Conservation (phyloP, 371 early-diverging fungal species). For the Mucor sp. region DNA sequence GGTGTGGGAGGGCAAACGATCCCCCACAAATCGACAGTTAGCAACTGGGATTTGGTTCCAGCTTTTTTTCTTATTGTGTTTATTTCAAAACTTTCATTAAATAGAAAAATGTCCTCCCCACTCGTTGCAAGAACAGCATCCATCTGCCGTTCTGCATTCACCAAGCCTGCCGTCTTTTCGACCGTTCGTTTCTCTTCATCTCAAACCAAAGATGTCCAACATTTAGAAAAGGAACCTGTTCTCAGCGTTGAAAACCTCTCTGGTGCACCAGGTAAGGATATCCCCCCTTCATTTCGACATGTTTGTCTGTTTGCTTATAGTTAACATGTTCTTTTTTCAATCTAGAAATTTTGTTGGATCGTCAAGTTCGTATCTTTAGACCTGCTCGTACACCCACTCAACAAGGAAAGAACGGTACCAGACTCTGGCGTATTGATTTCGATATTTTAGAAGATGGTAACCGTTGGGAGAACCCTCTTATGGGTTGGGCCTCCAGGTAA, state of each 20-base stretch:
- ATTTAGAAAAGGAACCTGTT: conserved; percentile 25
- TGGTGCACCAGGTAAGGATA: conserved; percentile 49
- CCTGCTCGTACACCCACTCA: conserved; percentile 89
- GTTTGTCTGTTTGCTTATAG: too few species aligned
- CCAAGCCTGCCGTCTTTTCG: conserved; percentile 25
- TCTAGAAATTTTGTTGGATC: conserved; percentile 56
- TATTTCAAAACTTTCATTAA: conserved; percentile 1
- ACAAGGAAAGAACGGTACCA: conserved; percentile 76
- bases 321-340: neutral
- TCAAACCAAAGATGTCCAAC: conserved; percentile 33
- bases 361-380: conserved; percentile 85
- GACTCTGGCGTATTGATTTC: conserved; percentile 87
- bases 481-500: conserved; percentile 94
- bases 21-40: neutral
- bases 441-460: conserved; percentile 76
- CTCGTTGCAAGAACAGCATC: conserved; percentile 31
- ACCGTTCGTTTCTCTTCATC: conserved; percentile 24
- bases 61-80: neutral
- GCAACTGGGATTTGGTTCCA: neutral
- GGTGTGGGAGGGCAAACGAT: neutral
- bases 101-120: conserved; percentile 25
- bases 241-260: conserved; percentile 43
- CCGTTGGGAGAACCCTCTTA: conserved; percentile 92
- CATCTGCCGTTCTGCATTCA: conserved; percentile 23
- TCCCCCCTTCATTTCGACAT: neutral